A percentile compares a stretch with the other conserved stretches of the same genome.
Evolutionary conservation across 2,329 filamentous ascomycete genomes (phyloP).

Genomic region (Trichophyton equinum): DNA sequence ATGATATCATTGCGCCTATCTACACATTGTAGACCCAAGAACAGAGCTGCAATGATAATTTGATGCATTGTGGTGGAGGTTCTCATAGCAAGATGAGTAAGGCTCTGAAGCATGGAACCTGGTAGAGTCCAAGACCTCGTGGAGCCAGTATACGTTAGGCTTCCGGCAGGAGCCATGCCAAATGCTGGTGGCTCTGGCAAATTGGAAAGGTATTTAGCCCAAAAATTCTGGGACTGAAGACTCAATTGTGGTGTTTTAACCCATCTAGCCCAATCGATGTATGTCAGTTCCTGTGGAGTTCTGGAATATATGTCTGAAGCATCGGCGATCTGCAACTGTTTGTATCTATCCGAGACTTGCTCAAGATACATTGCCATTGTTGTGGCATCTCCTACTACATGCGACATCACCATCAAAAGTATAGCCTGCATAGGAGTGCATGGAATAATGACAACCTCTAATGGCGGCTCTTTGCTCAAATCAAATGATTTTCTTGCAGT

Average conservation of each 20-base stretch:
- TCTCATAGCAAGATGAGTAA: neutral
- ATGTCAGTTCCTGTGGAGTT: neutral
- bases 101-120: neutral
- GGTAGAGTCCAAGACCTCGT: neutral
- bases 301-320: neutral
- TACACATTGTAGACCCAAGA: neutral
- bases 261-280: neutral
- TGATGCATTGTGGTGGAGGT: neutral
- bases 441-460: neutral
- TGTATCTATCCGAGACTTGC: neutral
- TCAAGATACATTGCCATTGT: neutral
- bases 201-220: neutral
- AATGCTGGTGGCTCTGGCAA: neutral
- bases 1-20: neutral
- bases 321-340: neutral
- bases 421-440: neutral
- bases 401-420: conserved; percentile 2
- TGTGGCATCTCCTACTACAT: conserved; percentile 1
- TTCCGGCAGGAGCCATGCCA: neutral
- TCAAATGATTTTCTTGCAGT: neutral
- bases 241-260: neutral
- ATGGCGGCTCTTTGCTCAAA: neutral
- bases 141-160: neutral
- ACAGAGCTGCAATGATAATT: neutral
- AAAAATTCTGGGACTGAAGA: neutral